Evolutionary conservation across 805 yeast species (phyloP).

Genomic region (Wickerhamomyces ciferrii): DNA sequence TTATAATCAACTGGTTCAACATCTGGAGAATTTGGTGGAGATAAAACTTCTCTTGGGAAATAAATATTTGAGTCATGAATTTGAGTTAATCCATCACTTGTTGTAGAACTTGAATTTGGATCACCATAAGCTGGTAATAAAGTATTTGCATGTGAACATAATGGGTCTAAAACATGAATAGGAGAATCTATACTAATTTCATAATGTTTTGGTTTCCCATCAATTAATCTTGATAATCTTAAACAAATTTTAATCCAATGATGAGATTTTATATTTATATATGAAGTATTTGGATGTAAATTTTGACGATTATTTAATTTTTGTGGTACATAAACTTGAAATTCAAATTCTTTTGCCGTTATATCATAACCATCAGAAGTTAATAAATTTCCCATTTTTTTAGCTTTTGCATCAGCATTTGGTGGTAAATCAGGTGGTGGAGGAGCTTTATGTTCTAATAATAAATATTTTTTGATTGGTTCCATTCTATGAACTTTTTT

Average conservation of each 20-base stretch:
- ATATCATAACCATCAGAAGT: conserved; percentile 42
- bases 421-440: conserved; percentile 26
- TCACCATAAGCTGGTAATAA: conserved; percentile 65
- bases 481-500: conserved; percentile 90
- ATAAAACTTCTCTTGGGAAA: conserved; percentile 31
- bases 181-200: conserved; percentile 96
- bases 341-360: conserved; percentile 75
- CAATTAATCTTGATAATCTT: conserved; percentile 65
- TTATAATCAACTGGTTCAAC: conserved; percentile 40
- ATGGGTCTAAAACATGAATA: conserved; percentile 69
- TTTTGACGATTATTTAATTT: conserved; percentile 47
- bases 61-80: conserved; percentile 32
- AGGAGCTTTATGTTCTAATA: conserved; percentile 76
- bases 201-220: conserved; percentile 77
- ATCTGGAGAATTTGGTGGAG: conserved; percentile 51
- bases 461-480: conserved; percentile 74
- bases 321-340: conserved; percentile 81
- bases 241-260: conserved; percentile 95
- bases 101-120: neutral
- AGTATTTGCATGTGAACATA: conserved; percentile 79
- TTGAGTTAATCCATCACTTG: neutral
- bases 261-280: conserved; percentile 73
- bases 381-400: conserved; percentile 35
- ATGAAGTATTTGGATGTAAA: conserved; percentile 84
- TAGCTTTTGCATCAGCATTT: conserved; percentile 30